Evolutionary conservation across 345 rosid species (phyloP), one percentile per base, ranked within the genome.

Genomic region (Citrus cavaleriei): DNA sequence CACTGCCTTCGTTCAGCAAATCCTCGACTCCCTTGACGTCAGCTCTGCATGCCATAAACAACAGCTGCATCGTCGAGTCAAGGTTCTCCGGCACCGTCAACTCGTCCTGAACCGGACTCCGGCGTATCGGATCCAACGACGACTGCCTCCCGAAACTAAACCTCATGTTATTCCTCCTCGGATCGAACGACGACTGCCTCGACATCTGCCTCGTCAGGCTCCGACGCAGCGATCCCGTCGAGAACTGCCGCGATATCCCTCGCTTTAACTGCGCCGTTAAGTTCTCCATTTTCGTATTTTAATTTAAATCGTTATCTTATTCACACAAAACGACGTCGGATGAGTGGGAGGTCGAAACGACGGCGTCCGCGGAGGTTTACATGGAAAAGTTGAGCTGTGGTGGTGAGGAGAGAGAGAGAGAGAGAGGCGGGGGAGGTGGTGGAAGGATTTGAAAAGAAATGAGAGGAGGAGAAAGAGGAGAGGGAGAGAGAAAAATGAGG

Each of bases 141-240:
- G 97, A 94, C 81, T 94, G 97, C 42, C 97, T 82, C 0, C 98
- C 95, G 68, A 94, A 91, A 80, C 98, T 92, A 84, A 94, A 94
- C 46, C 98, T 71, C 83, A 88, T 55, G 79, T 90, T 91, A 79
- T 89, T 90, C 76, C 92, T 86, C 10, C 93, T 83, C 10, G 97
- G 95, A 65, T 94, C 98, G 8, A 94, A 89, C 57, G 97, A 94
- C 0, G 89, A 72, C 70, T 94, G 95, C 38, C 97, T 81, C 2
- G 93, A 82, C 75, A 91, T 83, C 62, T 90, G 93, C 63, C 92
- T 57, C 80, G 92, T 88, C 13, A 92, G 30, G 5, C 83, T 82
- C 83, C 88, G 61, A 24, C 88, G 78, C 68, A 92, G 6, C 6
- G 97, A 94, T 0, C 94, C 98, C 30, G 90, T 89, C 59, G 97